A percentile compares a stretch with the other conserved stretches of the same genome.
Conservation (phyloP, 345 rosid genomes). For the Salix suchowensis region DNA sequence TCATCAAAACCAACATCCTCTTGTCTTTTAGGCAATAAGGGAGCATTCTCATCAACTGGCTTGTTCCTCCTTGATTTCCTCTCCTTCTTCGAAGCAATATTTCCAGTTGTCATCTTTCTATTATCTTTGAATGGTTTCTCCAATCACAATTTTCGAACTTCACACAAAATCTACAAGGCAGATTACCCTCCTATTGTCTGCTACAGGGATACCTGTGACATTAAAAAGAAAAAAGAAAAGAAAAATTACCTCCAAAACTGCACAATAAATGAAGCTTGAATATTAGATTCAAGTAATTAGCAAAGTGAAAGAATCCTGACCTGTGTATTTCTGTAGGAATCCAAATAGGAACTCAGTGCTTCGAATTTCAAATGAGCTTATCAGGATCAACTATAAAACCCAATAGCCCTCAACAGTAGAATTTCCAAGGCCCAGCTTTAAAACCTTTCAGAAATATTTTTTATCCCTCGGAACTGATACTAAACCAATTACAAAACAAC, state of each 20-base stretch:
- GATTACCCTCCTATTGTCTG: neutral
- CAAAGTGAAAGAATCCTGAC: neutral
- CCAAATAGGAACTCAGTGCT: neutral
- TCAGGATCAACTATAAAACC: neutral
- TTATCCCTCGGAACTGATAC: neutral
- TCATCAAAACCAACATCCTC: constrained; percentile 52
- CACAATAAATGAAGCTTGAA: neutral
- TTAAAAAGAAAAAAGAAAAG: neutral
- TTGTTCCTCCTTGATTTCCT: constrained; percentile 40
- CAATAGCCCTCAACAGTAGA: neutral
- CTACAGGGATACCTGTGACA: neutral
- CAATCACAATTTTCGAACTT: constrained; percentile 7
- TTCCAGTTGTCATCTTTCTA: constrained; percentile 51
- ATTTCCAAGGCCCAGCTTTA: neutral
- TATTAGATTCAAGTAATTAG: neutral
- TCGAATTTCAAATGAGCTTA: neutral
- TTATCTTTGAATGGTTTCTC: constrained; percentile 1
- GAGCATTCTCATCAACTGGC: constrained; percentile 45
- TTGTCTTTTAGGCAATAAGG: constrained; percentile 45
- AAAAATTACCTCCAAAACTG: constrained; percentile 4
- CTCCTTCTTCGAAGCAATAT: constrained; percentile 40
- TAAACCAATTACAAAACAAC: neutral
- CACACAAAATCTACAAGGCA: constrained; percentile 5
- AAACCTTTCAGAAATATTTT: neutral
- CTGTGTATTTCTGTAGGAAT: neutral